Evolutionary conservation across 177 flowering plant species (phyloP).

Genomic region (Vitis hybrid): DNA sequence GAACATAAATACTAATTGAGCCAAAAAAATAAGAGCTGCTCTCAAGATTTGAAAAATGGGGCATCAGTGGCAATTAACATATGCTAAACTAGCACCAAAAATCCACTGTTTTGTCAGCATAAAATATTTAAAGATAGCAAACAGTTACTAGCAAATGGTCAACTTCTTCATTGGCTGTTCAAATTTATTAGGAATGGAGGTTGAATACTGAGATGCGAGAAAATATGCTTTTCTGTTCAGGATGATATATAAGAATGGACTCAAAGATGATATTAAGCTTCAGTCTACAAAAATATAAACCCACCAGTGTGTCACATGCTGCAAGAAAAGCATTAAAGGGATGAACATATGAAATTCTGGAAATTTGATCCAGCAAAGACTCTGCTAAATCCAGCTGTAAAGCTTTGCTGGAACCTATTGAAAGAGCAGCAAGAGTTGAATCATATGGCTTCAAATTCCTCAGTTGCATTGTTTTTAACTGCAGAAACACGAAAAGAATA

Average conservation of each 20-base stretch:
- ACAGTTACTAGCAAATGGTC: background rate
- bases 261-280: background rate
- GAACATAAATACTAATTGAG: background rate
- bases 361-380: slow-evolving; percentile 56
- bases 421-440: slow-evolving; percentile 64
- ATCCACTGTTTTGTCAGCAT: background rate
- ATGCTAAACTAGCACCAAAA: background rate
- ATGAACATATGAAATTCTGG: slow-evolving; percentile 25
- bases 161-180: background rate
- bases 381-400: slow-evolving; percentile 78
- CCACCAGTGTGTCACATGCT: slow-evolving; percentile 71
- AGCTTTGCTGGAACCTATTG: slow-evolving; percentile 60
- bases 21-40: background rate
- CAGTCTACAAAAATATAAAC: slow-evolving; percentile 11
- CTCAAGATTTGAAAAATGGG: background rate
- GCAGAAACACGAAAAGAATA: slow-evolving; percentile 23
- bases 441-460: slow-evolving; percentile 57
- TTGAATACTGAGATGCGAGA: background rate
- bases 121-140: background rate
- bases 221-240: too few species aligned
- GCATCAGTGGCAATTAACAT: background rate
- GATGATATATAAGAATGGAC: background rate
- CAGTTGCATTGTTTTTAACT: slow-evolving; percentile 68
- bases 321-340: slow-evolving; percentile 68
- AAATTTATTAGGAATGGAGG: background rate